Percentiles rank a stretch among this genome's conserved stretches.
Evolutionary conservation across 805 yeast species (phyloP).

Genomic region (Lipomyces orientalis): DNA sequence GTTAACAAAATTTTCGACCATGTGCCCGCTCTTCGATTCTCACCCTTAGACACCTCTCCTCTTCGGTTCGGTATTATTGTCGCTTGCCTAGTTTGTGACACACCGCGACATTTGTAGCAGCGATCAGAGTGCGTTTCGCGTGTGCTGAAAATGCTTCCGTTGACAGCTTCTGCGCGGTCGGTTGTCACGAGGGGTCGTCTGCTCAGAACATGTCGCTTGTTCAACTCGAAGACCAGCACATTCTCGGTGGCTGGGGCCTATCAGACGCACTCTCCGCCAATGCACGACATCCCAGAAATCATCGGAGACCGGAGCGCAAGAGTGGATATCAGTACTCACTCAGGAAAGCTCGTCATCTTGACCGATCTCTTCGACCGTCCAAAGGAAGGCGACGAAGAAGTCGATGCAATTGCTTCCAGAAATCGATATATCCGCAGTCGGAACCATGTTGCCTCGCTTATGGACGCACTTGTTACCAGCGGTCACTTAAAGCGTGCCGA

Average conservation of each 20-base stretch:
- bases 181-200: not conserved
- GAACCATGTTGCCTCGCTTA: conserved; percentile 30
- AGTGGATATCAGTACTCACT: not conserved
- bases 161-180: conserved; percentile 1
- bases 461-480: conserved; percentile 35
- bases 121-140: not conserved
- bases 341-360: conserved; percentile 31
- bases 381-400: conserved; percentile 5
- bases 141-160: conserved; percentile 2
- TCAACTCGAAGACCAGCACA: not conserved
- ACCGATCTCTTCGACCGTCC: conserved; percentile 11
- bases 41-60: not conserved
- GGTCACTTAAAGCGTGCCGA: conserved; percentile 37
- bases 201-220: not conserved
- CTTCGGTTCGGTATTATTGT: not conserved
- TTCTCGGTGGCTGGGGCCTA: not conserved
- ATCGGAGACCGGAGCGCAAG: conserved; percentile 1
- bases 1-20: not conserved
- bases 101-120: not conserved
- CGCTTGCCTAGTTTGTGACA: not conserved
- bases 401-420: conserved; percentile 13
- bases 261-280: not conserved
- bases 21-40: not conserved
- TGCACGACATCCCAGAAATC: not conserved
- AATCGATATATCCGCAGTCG: conserved; percentile 17